Conservation (phyloP, 306 rosid species). For the Oemleria cerasiformis region DNA sequence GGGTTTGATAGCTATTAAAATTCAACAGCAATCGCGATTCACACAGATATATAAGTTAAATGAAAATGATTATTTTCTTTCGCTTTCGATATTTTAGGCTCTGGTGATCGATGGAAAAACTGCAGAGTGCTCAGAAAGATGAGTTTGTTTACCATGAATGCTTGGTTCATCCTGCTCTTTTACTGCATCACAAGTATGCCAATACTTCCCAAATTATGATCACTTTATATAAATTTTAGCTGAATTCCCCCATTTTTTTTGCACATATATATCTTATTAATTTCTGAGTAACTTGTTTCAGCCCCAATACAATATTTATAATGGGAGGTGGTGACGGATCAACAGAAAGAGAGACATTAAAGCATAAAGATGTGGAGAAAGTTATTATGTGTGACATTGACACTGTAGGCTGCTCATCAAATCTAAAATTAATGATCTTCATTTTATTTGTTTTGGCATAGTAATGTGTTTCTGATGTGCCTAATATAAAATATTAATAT, state of each 20-base stretch:
- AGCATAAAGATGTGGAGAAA: constrained; percentile 22
- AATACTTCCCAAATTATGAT: too few relatives aligned
- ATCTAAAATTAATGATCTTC: background rate
- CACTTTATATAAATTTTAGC: too few relatives aligned
- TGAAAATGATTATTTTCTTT: background rate
- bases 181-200: constrained; percentile 27
- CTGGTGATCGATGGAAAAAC: constrained; percentile 34
- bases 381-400: constrained; percentile 42
- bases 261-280: background rate
- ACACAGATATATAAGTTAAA: background rate
- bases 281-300: constrained; percentile 8
- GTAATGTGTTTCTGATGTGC: background rate
- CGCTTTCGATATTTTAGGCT: constrained; percentile 14
- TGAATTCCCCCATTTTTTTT: background rate
- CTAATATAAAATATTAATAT: background rate
- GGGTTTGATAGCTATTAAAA: constrained; percentile 20
- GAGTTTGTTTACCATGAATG: constrained; percentile 38
- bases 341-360: constrained; percentile 32
- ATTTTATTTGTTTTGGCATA: background rate
- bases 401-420: constrained; percentile 8
- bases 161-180: constrained; percentile 39
- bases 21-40: background rate
- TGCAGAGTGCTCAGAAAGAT: constrained; percentile 40
- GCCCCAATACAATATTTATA: constrained; percentile 32
- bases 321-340: constrained; percentile 43